phyloP scores from a whole-genome alignment of 2,329 filamentous ascomycete species.

The Fusarium heterosporum region DNA sequence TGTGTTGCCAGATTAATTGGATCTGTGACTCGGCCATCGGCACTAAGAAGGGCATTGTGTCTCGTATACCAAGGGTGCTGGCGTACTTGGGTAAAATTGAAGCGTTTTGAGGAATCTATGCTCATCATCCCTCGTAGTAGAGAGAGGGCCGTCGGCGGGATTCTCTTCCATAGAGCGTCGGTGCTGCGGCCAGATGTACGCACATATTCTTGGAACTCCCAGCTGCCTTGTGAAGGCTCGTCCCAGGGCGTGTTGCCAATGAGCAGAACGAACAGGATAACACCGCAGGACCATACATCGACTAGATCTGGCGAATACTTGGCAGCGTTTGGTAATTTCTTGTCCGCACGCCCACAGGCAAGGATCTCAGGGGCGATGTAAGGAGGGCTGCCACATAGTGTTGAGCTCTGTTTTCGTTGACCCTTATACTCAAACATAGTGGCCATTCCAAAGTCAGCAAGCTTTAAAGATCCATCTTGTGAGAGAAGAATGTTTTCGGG shows the following conservation, averaged over 20 bases:
- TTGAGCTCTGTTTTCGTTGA: constrained; percentile 82
- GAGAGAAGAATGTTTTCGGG: constrained; percentile 96
- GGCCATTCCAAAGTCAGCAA: constrained; percentile 96
- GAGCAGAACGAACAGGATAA: constrained; percentile 95
- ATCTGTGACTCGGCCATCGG: constrained; percentile 80
- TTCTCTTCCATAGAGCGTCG: constrained; percentile 85
- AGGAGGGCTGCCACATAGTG: constrained; percentile 93
- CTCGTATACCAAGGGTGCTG: constrained; percentile 96
- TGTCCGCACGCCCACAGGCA: constrained; percentile 61
- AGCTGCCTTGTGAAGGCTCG: constrained; percentile 85
- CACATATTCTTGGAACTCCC: constrained; percentile 91
- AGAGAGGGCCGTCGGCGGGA: constrained; percentile 80
- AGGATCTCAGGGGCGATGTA: constrained; percentile 97
- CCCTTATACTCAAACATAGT: constrained; percentile 93
- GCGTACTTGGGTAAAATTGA: constrained; percentile 87
- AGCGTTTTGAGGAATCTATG: constrained; percentile 78
- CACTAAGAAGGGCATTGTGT: constrained; percentile 78
- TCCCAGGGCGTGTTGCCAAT: constrained; percentile 99
- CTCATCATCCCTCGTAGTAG: constrained; percentile 94
- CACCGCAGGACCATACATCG: constrained; percentile 97
- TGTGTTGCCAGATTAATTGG: constrained; percentile 89
- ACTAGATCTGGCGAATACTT: constrained; percentile 83
- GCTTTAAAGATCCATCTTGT: constrained; percentile 85
- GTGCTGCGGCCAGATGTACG: constrained; percentile 81
- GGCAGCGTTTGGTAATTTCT: constrained; percentile 59